These are phyloP conservation scores for Monilinia laxa DNA, from an alignment of 2,329 filamentous ascomycete species.

Conservation along the genomic window DNA sequence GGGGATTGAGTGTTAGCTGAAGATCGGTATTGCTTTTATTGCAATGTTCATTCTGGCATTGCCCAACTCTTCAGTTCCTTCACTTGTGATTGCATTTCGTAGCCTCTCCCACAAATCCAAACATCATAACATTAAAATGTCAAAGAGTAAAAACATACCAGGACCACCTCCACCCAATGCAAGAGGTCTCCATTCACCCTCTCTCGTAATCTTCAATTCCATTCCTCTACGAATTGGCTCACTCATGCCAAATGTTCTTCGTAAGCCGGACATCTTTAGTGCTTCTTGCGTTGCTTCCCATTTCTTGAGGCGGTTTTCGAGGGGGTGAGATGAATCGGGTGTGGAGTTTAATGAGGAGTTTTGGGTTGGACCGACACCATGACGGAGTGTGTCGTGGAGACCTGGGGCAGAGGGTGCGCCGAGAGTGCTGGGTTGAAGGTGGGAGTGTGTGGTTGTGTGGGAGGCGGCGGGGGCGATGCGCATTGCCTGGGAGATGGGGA, in stretches of 20 bases:
- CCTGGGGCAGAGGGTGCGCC: conserved; percentile 88
- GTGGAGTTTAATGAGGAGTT: conserved; percentile 45
- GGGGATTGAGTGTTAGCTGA: conserved; percentile 26
- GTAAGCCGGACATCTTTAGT: conserved; percentile 84
- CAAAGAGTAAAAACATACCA: conserved; percentile 38
- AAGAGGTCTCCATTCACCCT: conserved; percentile 76
- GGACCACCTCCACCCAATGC: conserved; percentile 56
- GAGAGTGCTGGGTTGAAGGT: conserved; percentile 53
- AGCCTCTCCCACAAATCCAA: too few species aligned
- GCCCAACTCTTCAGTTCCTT: too few species aligned
- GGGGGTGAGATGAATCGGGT: conserved; percentile 71
- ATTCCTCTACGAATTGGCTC: conserved; percentile 91
- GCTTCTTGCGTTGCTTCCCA: conserved; percentile 89
- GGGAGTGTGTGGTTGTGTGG: conserved; percentile 62
- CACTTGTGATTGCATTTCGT: too few species aligned
- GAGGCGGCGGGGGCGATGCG: conserved; percentile 75
- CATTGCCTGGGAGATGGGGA: conserved; percentile 63
- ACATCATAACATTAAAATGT: too few species aligned
- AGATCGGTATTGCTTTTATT: too few species aligned
- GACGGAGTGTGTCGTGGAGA: conserved; percentile 88
- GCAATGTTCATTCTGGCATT: too few species aligned
- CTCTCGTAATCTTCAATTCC: conserved; percentile 86
- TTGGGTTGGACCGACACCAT: conserved; percentile 70
- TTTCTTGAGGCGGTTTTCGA: conserved; percentile 82
- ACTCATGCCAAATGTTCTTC: conserved; percentile 84